Evolutionary conservation across 106 monocot species (phyloP), one percentile per base, ranked within the genome.

Genomic region (Allium fistulosum): DNA sequence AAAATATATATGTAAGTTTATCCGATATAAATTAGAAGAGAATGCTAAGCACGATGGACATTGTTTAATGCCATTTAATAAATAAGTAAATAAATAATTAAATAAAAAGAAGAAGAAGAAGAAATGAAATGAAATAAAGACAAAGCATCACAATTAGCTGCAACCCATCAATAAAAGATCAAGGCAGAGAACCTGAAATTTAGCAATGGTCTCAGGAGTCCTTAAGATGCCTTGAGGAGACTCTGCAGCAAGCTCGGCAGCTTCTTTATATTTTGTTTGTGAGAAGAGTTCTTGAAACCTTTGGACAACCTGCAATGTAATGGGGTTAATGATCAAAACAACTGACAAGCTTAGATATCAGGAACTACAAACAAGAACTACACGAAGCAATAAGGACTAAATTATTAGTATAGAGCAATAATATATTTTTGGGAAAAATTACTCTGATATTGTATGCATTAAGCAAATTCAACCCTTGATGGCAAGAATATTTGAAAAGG

Each of bases 211-310:
- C 12, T 97, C 96, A 7, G 92, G 92, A 62, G 96, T 97, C 72
- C 96, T 74, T 17, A 97, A 80, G 53, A 97, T 78, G 69, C 87
- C 88, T 68, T 97, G 92, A 59, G 96, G 96, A 77, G 96, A 97
- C 47, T 97, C 96, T 60, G 96, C 92, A 79, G 96, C 96, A 72
- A 97, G 86, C 76, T 97, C 96, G 66, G 96, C 96, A 62, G 96
- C 96, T 79, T 97, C 92, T 74, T 97, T 97, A 65, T 97, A 97
- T 63, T 97, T 97, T 14, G 89, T 97, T 65, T 97, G 96, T 17
- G 96, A 88, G 67, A 97, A 97, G 17, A 97, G 61, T 70, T 97
- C 92, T 57, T 97, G 92, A 55, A 97, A 97, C 58, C 96, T 86
- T 63, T 97, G 96, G 45, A 97, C 96, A 75, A 97, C 96, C 96